Base-by-base conservation (phyloP, 352 stramenopile genomes). In the Thalassiosira pacifica region DNA sequence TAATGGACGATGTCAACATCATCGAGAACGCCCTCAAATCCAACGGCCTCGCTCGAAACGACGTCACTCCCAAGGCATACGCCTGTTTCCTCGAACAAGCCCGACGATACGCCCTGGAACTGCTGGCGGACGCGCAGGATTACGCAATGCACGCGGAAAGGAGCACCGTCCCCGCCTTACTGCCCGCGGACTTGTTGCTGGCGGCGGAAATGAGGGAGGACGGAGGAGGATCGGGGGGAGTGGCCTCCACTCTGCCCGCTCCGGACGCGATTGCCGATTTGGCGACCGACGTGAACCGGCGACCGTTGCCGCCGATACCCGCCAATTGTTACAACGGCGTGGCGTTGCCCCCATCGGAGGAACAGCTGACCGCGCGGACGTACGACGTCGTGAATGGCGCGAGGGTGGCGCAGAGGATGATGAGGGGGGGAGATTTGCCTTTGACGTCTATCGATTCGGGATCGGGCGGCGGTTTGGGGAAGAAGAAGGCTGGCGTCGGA, bases 311-410 rank as follows among this genome's bases (percentile, higher is more conserved):
- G 45, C 80, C 88, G 2, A 93, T 95, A 45, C 91, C 91, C 27
- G 52, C 68, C 2, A 70, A 91, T 67, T 94, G 89, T 55, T 95
- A 94, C 77, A 86, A 83, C 52, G 91, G 91, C 11, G 74, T 95
- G 13, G 70, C 88, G 10, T 75, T 95, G 18, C 91, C 91, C 6
- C 84, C 88, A 0, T 75, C 83, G 26, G 68, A 83, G 18, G 69
- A 93, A 53, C 84, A 91, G 73, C 72, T 95, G 34, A 94, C 88
- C 22, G 79, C 83, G 18, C 66, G 91, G 29, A 94, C 91, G 9
- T 95, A 88, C 85, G 91, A 95, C 89, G 80, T 95, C 29, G 86
- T 95, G 13, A 93, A 86, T 78, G 83, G 88, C 19, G 86, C 88
- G 18, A 80, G 85, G 60, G 81, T 86, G 0, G 77, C 74, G 2